Evolutionary conservation across 2,329 filamentous ascomycete species (phyloP).

Genomic region (Venturiaceae sp.): DNA sequence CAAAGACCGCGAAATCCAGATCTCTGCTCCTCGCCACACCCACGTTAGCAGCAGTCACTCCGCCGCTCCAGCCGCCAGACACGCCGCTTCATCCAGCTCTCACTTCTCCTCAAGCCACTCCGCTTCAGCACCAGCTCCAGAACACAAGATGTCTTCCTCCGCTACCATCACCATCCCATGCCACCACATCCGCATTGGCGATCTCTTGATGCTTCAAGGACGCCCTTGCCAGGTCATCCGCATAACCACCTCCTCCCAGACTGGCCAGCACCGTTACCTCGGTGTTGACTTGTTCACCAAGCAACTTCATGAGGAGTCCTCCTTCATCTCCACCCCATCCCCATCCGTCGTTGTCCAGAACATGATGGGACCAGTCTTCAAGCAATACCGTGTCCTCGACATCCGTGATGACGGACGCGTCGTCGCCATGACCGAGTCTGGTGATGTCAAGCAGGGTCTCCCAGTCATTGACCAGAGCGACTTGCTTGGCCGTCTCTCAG

Average conservation of each 20-base stretch:
- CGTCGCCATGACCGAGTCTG: conserved; percentile 97
- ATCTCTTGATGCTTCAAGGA: conserved; percentile 97
- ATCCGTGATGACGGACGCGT: conserved; percentile 74
- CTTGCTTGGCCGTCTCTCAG: conserved; percentile 70
- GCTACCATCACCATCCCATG: conserved; percentile 97
- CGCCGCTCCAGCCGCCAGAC: conserved; percentile 94
- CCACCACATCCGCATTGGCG: conserved; percentile 98
- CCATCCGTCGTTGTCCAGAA: conserved; percentile 97
- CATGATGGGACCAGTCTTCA: conserved; percentile 98
- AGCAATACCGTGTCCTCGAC: conserved; percentile 99
- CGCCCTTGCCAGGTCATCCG: conserved; percentile 99
- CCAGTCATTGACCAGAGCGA: conserved; percentile 91
- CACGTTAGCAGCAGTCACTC: conserved; percentile 30
- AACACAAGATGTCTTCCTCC: conserved; percentile 37
- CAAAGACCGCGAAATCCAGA: conserved; percentile 39
- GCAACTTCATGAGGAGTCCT: conserved; percentile 97
- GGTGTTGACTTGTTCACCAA: conserved; percentile 99
- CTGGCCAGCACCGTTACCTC: conserved; percentile 98
- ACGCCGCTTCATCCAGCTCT: conserved; percentile 76
- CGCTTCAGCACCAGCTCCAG: conserved; percentile 5
- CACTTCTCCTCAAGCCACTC: background rate
- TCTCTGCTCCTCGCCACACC: conserved; percentile 12
- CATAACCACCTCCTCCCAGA: conserved; percentile 95
- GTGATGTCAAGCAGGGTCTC: conserved; percentile 94
- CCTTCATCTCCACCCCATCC: conserved; percentile 92